phyloP scores from a whole-genome alignment of 148 eudicot genomes.

The Dysphania ambrosioides region DNA sequence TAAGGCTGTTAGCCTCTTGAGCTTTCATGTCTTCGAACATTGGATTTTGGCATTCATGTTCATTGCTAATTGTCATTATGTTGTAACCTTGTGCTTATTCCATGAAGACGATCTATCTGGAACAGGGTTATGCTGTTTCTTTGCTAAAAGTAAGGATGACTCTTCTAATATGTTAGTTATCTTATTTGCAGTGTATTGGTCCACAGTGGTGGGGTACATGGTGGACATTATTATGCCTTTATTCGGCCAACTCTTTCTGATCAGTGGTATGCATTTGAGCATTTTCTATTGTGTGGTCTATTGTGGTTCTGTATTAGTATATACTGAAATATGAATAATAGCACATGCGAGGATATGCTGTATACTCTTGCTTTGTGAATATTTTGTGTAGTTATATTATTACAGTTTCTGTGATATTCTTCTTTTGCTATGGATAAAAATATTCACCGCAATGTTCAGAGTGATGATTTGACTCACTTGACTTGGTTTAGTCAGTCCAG shows the following conservation, averaged over 20 bases:
- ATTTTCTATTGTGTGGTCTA: neutral
- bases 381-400: neutral
- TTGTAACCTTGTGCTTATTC: neutral
- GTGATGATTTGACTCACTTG: neutral
- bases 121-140: neutral
- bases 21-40: neutral
- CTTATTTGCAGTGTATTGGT: constrained; percentile 74
- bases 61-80: neutral
- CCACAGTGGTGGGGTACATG: constrained; percentile 95
- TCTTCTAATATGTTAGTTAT: constrained; percentile 13
- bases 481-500: neutral
- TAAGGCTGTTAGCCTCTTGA: neutral
- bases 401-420: neutral
- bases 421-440: neutral
- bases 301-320: neutral
- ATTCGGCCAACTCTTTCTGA: constrained; percentile 85
- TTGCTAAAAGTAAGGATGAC: neutral
- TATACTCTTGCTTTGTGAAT: neutral
- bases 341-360: neutral
- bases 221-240: constrained; percentile 94
- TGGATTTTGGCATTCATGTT: neutral
- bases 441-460: neutral
- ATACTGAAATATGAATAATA: neutral
- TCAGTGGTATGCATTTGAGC: constrained; percentile 60
- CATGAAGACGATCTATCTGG: neutral